Evolutionary conservation across 129 eudicot species (phyloP), one percentile per base, ranked within the genome.

Genomic region (Tagetes patula): DNA sequence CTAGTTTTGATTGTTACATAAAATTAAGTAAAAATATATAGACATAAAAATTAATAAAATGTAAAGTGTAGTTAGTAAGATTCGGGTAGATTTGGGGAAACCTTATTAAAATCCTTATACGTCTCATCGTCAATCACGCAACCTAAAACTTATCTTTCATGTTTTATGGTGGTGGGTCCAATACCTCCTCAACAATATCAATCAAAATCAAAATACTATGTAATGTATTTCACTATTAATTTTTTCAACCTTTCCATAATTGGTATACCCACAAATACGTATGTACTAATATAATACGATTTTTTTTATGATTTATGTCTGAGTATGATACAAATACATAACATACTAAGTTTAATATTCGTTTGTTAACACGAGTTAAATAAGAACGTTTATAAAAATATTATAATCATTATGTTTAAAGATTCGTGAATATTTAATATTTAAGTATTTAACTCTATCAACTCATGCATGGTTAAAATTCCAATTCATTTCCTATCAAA

Each of bases 71-170:
- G 67, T 61, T 61, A 61, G 97, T 86, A 91, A 88, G 97, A 88
- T 88, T 84, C 87, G 85, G 77, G 76, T 81, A 91, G 90, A 91
- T 91, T 87, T 88, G 71, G 83, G 68, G 83, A 77, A 81, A 73
- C 46, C 83, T 69, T 78, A 88, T 80, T 83, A 36, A 61, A 61
- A 61, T 36, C 65, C 9, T 40, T 55, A 42, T 66, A 65, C 79
- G 66, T 80, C 85, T 92, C 87, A 87, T 83, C 96, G 96, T 92
- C 94, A 92, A 92, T 92, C 96, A 92, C 95, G 97, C 97, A 89
- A 92, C 87, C 89, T 84, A 78, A 78, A 80, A 78, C 76, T 71
- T 47, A 77, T 62, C 62, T 81, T 61, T 61, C 30, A 33, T 30
- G 6, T 58, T 31, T 75, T 79, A 76, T 79, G 83, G 79, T 79